Evolutionary conservation across 179 eudicot genomes (phyloP), one percentile per base, ranked within the genome.

Genomic region (Heliamphora pulchella): DNA sequence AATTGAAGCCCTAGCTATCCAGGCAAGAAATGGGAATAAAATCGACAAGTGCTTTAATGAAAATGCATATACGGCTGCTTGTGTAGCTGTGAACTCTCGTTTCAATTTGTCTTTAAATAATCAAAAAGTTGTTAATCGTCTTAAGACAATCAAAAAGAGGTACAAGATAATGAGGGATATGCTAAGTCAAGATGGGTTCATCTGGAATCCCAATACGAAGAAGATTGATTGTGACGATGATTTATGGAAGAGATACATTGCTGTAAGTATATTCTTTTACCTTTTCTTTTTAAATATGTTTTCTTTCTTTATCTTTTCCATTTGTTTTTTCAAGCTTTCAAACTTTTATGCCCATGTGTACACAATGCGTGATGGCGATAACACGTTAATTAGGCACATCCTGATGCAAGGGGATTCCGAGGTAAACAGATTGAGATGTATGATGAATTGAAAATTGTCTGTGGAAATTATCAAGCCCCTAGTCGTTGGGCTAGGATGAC

Each of bases 21-120:
- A 78, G 63, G 80, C 80, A 15, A 78, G 63, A 78, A 66, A 66
- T 8, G 80, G 80, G 74, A 78, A 78, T 66, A 78, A 78, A 51
- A 78, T 78, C 66, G 73, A 78, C 80, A 78, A 66, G 80, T 78
- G 63, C 80, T 78, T 78, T 39, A 78, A 78, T 53, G 80, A 78
- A 78, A 78, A 78, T 15, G 73, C 80, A 51, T 78, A 78, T 39
- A 51, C 62, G 1, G 50, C 80, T 78, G 80, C 63, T 53, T 78
- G 80, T 78, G 73, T 65, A 51, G 80, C 74, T 54, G 80, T 78
- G 51, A 78, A 66, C 74, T 50, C 80, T 50, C 73, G 63, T 65
- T 78, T 78, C 14, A 66, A 78, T 78, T 66, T 78, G 50, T 78
- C 80, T 66, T 78, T 78, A 17, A 78, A 78, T 66, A 78, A 78